Conservation (phyloP, 768 basidiomycete genomes). For the Rhodotorula graminis region DNA sequence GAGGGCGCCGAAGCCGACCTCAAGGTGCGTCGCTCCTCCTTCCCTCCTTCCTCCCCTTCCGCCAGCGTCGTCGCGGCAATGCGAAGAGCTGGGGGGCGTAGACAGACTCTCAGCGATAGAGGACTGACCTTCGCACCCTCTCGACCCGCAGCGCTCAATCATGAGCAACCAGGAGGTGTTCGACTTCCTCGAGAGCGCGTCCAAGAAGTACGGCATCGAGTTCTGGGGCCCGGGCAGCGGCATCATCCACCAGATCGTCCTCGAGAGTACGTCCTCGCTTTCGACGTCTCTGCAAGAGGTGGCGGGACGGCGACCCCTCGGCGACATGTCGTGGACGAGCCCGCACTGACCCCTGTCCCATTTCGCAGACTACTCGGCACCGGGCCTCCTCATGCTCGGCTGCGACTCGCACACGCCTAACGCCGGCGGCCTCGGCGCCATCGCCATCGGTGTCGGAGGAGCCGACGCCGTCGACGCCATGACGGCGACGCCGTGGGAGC, state of each 20-base stretch:
- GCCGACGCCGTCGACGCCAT: constrained; percentile 97
- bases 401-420: constrained; percentile 96
- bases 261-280: constrained; percentile 58
- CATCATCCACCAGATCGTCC: constrained; percentile 90
- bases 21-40: constrained; percentile 53
- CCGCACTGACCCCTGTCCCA: too few relatives aligned
- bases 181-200: constrained; percentile 70
- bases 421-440: constrained; percentile 89
- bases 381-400: constrained; percentile 50
- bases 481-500: constrained; percentile 96
- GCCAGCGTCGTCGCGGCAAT: not conserved
- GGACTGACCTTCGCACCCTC: too few relatives aligned
- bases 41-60: not conserved
- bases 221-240: constrained; percentile 91
- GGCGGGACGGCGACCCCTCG: too few relatives aligned
- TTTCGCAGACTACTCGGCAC: constrained; percentile 50
- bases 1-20: constrained; percentile 81
- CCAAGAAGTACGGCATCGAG: constrained; percentile 67
- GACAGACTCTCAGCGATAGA: too few relatives aligned
- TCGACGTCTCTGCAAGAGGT: constrained; percentile 48
- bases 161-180: constrained; percentile 91
- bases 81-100: too few relatives aligned
- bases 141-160: constrained; percentile 62
- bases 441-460: constrained; percentile 98
- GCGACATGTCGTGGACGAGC: too few relatives aligned